phyloP scores from a whole-genome alignment of 352 stramenopile species.

The Globisporangium irregulare region DNA sequence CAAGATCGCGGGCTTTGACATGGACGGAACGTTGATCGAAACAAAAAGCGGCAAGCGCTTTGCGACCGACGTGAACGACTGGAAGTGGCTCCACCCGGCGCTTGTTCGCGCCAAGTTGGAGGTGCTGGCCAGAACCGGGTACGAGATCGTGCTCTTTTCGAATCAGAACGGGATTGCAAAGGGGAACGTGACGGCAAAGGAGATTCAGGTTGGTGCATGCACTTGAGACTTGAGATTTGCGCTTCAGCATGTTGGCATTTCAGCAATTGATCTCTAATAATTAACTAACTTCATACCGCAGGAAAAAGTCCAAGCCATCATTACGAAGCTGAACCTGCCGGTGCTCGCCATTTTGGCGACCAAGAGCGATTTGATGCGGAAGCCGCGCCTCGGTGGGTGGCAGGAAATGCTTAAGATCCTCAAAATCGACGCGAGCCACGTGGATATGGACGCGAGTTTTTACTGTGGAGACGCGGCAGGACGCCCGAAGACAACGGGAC shows the following conservation, averaged over 20 bases:
- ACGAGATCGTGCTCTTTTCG: slow-evolving; percentile 67
- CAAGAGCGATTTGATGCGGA: slow-evolving; percentile 74
- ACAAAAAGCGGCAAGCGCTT: slow-evolving; percentile 87
- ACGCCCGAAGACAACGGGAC: slow-evolving; percentile 59
- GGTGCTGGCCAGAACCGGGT: slow-evolving; percentile 44
- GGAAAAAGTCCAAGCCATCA: slow-evolving; percentile 67
- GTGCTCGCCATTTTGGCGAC: slow-evolving; percentile 71
- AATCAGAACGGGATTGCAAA: slow-evolving; percentile 86
- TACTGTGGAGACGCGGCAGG: slow-evolving; percentile 84
- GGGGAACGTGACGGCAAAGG: slow-evolving; percentile 51
- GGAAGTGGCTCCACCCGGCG: slow-evolving; percentile 71
- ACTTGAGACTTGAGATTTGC: background rate
- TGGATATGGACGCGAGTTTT: slow-evolving; percentile 62
- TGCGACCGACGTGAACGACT: slow-evolving; percentile 60
- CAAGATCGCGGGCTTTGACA: slow-evolving; percentile 80
- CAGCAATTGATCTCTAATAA: background rate
- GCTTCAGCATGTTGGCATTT: background rate
- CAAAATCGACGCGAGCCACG: slow-evolving; percentile 16
- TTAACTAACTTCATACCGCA: slow-evolving; percentile 19
- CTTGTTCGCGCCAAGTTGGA: slow-evolving; percentile 49
- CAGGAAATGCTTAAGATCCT: slow-evolving; percentile 41
- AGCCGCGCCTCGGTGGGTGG: slow-evolving; percentile 73
- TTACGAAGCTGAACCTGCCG: slow-evolving; percentile 54
- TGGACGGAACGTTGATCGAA: slow-evolving; percentile 79
- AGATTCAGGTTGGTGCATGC: slow-evolving; percentile 50